Evolutionary conservation across 179 eudicot species (phyloP), one percentile per base, ranked within the genome.

Genomic region (Carnegiea gigantea): DNA sequence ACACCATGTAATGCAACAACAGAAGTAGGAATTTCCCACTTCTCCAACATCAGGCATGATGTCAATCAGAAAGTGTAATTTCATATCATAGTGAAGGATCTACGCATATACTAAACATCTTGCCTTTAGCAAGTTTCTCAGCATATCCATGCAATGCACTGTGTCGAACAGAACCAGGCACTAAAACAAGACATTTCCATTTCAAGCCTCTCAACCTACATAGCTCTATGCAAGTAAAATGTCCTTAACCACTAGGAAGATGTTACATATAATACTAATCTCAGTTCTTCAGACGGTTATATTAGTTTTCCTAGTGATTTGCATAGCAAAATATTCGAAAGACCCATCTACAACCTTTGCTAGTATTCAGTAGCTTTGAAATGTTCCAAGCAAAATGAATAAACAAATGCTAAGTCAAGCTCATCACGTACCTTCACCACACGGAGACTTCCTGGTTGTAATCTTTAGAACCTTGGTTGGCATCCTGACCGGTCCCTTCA

Each of bases 401-500:
- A 20, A 46, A 36, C 43, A 9, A 18, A 46, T 9, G 15, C 48
- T 70, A 59, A 15, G 57, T 5, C 24, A 46, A 62, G 12, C n/a
- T 43, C 24, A 62, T 57, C 1, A 70, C 77, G 57, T 92, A 93
- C 98, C 98, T 93, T 94, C 98, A 83, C 98, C 98, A 85, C 98
- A 93, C 6, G 97, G 98, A 49, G 98, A 70, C 84, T 94, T 94
- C 90, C 98, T 89, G 13, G 98, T 94, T n/a, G 98, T 94, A 77
- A 94, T 91, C 80, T 82, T 84, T 36, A 94, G 88, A 83, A 92
- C 98, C 91, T 94, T 94, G 68, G 97, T 92, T 3, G 98, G 98
- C 84, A 94, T 91, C 82, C 98, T 92, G 24, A 94, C 98, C 8
- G 98, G 98, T 85, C 98, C 98, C 92, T 94, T 94, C 49, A 92